phyloP scores from a whole-genome alignment of 2,329 filamentous ascomycete genomes.

The Penicillium sp. region DNA sequence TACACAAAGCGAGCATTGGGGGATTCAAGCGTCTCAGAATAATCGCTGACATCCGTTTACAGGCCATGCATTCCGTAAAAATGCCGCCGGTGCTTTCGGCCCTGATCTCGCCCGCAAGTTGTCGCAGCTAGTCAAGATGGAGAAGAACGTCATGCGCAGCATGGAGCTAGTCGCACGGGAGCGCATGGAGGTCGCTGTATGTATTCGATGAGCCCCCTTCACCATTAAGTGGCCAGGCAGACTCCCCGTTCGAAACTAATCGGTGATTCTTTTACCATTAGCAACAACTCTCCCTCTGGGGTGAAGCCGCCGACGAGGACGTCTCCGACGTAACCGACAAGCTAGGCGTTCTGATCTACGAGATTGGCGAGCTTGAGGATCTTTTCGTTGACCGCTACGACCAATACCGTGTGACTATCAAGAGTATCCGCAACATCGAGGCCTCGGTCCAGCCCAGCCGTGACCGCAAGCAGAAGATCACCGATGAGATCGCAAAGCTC shows the following conservation, averaged over 20 bases:
- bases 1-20: not conserved
- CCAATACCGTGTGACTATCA: constrained; percentile 98
- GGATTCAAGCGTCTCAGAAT: not conserved
- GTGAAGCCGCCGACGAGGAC: constrained; percentile 92
- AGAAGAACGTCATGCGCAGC: constrained; percentile 99
- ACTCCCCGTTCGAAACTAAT: constrained; percentile 26
- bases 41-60: constrained; percentile 23
- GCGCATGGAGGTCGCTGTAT: constrained; percentile 96
- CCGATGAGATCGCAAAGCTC: constrained; percentile 95
- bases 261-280: constrained; percentile 45
- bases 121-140: constrained; percentile 98
- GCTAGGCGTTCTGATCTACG: constrained; percentile 95
- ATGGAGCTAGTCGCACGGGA: constrained; percentile 94
- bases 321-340: constrained; percentile 99
- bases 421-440: constrained; percentile 99
- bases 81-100: constrained; percentile 61
- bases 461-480: constrained; percentile 99
- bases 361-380: constrained; percentile 97
- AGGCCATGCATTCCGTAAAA: constrained; percentile 68
- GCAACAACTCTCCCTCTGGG: constrained; percentile 99
- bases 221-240: not conserved
- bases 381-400: constrained; percentile 99
- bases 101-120: constrained; percentile 97
- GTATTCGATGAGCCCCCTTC: constrained; percentile 45
- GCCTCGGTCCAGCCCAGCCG: constrained; percentile 96